A percentile compares a stretch with the other conserved stretches of the same genome.
Conservation (phyloP, 1,139 yeast species). For the Candida dubliniensis region DNA sequence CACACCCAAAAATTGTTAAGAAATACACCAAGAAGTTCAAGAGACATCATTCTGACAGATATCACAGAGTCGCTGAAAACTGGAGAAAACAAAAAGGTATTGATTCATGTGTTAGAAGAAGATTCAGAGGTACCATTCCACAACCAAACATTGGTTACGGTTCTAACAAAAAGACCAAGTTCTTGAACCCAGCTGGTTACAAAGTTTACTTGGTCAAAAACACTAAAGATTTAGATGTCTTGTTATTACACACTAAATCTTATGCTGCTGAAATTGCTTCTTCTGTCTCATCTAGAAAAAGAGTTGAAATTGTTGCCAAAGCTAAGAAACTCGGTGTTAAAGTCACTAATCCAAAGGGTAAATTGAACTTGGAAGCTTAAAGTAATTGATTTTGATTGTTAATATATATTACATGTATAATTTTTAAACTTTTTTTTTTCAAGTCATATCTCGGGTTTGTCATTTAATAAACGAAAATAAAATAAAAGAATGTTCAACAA, state of each 20-base stretch:
- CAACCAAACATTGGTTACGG: slow-evolving; percentile 99
- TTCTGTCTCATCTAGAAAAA: slow-evolving; percentile 97
- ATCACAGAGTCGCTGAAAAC: slow-evolving; percentile 95
- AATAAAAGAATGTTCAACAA: neutral
- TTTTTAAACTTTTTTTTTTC: neutral
- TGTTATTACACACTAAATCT: slow-evolving; percentile 95
- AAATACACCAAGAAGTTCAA: slow-evolving; percentile 98
- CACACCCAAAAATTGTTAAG: slow-evolving; percentile 99
- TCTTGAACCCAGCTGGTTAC: slow-evolving; percentile 97
- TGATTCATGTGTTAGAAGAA: slow-evolving; percentile 99
- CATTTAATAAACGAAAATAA: neutral
- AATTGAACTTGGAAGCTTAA: slow-evolving; percentile 97
- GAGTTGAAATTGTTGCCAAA: slow-evolving; percentile 93
- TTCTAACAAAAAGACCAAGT: slow-evolving; percentile 98
- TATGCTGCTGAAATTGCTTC: slow-evolving; percentile 99
- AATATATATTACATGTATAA: neutral
- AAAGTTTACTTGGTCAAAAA: slow-evolving; percentile 93
- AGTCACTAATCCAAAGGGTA: slow-evolving; percentile 99
- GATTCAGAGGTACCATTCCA: slow-evolving; percentile 99
- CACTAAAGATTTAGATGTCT: slow-evolving; percentile 90
- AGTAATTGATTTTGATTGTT: neutral
- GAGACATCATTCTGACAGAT: slow-evolving; percentile 99
- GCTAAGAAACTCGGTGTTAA: slow-evolving; percentile 98
- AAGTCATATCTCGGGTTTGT: slow-evolving; percentile 3
- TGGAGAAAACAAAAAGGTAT: slow-evolving; percentile 99